Conservation (phyloP, 179 eudicot species). For the Pouteria campechiana region DNA sequence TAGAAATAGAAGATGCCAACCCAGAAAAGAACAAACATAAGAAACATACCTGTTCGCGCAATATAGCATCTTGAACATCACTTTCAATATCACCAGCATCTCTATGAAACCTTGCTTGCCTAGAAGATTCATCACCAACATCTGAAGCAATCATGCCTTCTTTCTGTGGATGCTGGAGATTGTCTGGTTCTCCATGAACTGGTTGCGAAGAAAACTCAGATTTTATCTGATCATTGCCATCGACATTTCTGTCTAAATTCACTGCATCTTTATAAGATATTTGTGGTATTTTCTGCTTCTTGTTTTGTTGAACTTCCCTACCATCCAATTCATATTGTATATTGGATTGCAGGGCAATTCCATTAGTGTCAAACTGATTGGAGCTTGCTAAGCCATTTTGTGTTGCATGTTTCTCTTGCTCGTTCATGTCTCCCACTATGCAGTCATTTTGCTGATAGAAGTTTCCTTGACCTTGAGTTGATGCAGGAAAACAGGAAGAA, state of each 20-base stretch:
- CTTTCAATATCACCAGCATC: slow-evolving; percentile 45
- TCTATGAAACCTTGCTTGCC: slow-evolving; percentile 7
- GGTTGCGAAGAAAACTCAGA: not conserved
- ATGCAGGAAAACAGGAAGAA: not conserved
- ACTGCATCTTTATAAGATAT: not conserved
- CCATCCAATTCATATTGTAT: slow-evolving; percentile 6
- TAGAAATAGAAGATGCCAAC: slow-evolving; percentile 6
- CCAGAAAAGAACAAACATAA: not conserved
- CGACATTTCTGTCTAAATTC: not conserved
- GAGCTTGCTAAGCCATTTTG: too few species aligned
- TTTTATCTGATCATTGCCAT: slow-evolving; percentile 3
- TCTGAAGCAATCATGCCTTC: slow-evolving; percentile 8
- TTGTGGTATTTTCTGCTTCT: slow-evolving; percentile 4
- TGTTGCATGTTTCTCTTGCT: too few species aligned
- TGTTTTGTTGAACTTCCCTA: slow-evolving; percentile 4
- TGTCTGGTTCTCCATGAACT: slow-evolving; percentile 8
- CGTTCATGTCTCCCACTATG: too few species aligned
- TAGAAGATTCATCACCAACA: slow-evolving; percentile 8
- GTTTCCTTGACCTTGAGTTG: too few species aligned
- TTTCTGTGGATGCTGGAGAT: not conserved
- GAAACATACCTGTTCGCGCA: slow-evolving; percentile 76
- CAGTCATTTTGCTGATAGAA: too few species aligned
- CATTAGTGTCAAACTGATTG: too few species aligned
- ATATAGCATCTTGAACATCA: slow-evolving; percentile 76
- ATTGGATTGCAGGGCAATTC: too few species aligned